Evolutionary conservation across 495 filamentous ascomycete genomes (phyloP), one percentile per base, ranked within the genome.

Genomic region (Podospora sp.): DNA sequence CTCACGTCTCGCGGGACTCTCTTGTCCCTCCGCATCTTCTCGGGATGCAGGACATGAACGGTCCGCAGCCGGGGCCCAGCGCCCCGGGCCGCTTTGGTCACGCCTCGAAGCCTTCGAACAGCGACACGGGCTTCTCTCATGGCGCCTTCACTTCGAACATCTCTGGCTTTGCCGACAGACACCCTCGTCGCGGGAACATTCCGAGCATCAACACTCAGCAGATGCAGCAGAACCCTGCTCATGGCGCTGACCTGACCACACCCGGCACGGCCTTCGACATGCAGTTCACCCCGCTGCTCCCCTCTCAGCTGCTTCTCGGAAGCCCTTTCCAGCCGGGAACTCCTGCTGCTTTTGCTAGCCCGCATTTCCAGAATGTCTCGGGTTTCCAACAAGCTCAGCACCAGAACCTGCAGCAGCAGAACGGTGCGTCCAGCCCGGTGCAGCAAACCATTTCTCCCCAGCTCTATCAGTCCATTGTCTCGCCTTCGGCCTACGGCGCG

Each of bases 251-350:
- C 59, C 88, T 97, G 88, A 85, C 91, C 62, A 92, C 89, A 12
- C 93, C 95, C 22, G 93, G 92, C 62, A 93, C 92, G 49, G 92
- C 86, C 35, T 97, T 91, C 74, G 94, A 98, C 75, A 97, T 98
- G 96, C 94, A 97, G 79, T 97, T 97, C 79, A 97, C 95, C 52
- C 94, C 96, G 57, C 84, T 99, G 67, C 86, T 99, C 11, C 95
- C 95, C 16, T 97, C 95, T 8, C 92, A 97, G 78, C 86, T 99
- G 70, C 88, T 99, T 25, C 88, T 99, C 25, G 95, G 95, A 36
- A 97, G 93, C 78, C 95, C 95, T 16, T 98, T 98, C 76, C 94
- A 98, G 79, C 93, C 95, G 8, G 95, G 94, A 46, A 96, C 91
- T 11, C 94, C 94, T 6, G 91, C 90, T 27, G 88, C 91, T 33